Conservation (phyloP, 768 basidiomycete species). For the Phanerodontia chrysosporium region DNA sequence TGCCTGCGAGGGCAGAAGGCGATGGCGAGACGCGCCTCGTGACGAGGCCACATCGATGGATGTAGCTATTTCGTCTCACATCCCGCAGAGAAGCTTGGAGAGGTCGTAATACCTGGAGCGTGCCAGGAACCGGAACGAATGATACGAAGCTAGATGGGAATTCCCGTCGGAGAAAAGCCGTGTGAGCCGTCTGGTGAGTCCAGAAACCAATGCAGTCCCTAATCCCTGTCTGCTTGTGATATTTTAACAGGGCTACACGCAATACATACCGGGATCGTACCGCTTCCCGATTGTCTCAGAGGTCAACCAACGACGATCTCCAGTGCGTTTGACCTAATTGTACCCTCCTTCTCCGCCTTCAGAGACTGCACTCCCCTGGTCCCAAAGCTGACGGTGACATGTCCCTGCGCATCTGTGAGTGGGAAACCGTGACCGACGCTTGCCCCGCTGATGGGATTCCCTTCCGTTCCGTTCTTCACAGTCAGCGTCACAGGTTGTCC, state of each 20-base stretch:
- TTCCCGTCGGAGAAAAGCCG: not conserved
- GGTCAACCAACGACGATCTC: not conserved
- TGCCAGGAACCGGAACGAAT: not conserved
- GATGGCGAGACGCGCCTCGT: not conserved
- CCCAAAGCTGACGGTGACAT: slow-evolving; percentile 26
- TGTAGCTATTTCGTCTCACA: not conserved
- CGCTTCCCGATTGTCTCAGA: too few species aligned
- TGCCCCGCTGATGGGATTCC: slow-evolving; percentile 31
- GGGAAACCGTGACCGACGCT: slow-evolving; percentile 15
- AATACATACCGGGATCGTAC: too few species aligned
- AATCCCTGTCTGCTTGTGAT: too few species aligned
- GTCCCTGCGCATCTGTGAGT: slow-evolving; percentile 23
- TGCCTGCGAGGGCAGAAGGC: not conserved
- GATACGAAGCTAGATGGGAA: not conserved
- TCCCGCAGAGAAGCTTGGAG: not conserved
- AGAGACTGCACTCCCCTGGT: slow-evolving; percentile 21
- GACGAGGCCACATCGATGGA: not conserved
- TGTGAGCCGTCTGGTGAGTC: not conserved
- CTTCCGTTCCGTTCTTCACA: slow-evolving; percentile 35
- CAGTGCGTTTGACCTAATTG: slow-evolving; percentile 32
- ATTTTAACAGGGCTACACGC: too few species aligned
- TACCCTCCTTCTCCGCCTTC: slow-evolving; percentile 31
- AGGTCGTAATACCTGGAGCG: not conserved
- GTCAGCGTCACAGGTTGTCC: slow-evolving; percentile 28
- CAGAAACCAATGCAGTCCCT: too few species aligned